These are phyloP conservation scores for Stephania japonica DNA, from an alignment of 164 flowering plant genomes.

Conservation along the genomic window DNA sequence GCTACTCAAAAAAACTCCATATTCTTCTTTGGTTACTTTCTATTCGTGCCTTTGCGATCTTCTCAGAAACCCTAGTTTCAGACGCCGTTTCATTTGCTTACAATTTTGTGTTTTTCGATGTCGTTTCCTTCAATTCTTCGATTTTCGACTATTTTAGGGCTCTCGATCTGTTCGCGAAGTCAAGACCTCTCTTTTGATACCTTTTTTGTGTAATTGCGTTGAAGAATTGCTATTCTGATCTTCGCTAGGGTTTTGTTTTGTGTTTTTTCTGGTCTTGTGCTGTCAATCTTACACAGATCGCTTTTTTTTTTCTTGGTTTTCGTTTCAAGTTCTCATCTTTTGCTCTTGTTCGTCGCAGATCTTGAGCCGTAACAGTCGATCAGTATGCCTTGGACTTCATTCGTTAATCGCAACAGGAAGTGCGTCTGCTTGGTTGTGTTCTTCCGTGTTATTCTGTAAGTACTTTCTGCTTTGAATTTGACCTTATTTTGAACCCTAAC, in stretches of 20 bases:
- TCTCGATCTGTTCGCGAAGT: neutral
- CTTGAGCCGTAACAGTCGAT: constrained; percentile 2
- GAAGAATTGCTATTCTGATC: neutral
- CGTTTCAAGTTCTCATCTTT: neutral
- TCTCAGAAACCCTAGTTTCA: neutral
- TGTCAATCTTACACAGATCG: too few species aligned
- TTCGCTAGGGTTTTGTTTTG: neutral
- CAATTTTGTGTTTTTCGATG: too few species aligned
- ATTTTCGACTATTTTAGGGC: neutral
- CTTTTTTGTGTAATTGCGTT: neutral
- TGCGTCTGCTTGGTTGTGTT: constrained; percentile 19
- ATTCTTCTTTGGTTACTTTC: too few species aligned
- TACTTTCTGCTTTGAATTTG: neutral
- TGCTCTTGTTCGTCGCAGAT: neutral
- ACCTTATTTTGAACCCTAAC: neutral
- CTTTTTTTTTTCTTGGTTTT: neutral
- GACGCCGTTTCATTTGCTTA: neutral
- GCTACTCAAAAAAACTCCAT: too few species aligned
- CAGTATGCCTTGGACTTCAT: constrained; percentile 20
- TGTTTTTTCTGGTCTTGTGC: too few species aligned
- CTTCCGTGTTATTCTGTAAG: constrained; percentile 25
- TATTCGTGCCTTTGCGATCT: neutral
- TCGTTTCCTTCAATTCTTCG: neutral
- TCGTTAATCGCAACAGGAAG: constrained; percentile 17
- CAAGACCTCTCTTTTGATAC: neutral